A percentile compares a stretch with the other conserved stretches of the same genome.
These are phyloP conservation scores for Macrolepiota albuminosa DNA, from an alignment of 768 basidiomycete genomes.

Conservation along the genomic window DNA sequence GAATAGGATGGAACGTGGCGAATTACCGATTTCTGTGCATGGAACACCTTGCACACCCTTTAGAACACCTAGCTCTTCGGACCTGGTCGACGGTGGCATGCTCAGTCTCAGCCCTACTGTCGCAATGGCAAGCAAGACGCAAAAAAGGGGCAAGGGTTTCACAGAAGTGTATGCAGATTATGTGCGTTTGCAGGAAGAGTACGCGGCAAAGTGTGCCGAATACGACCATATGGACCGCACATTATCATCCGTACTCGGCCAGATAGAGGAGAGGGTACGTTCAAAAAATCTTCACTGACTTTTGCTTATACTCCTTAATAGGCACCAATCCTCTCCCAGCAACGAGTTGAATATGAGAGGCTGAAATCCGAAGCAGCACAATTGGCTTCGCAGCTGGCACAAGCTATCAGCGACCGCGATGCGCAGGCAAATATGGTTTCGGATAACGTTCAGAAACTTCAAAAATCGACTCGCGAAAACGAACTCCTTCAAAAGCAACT, in stretches of 20 bases:
- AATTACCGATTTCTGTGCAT: slow-evolving; percentile 54
- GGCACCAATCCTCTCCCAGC: slow-evolving; percentile 90
- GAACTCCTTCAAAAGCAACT: slow-evolving; percentile 71
- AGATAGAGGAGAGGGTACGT: slow-evolving; percentile 68
- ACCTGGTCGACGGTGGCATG: slow-evolving; percentile 48
- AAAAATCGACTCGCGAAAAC: slow-evolving; percentile 55
- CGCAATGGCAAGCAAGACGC: slow-evolving; percentile 75
- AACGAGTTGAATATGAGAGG: slow-evolving; percentile 85
- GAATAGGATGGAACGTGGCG: slow-evolving; percentile 67
- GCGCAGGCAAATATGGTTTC: slow-evolving; percentile 46
- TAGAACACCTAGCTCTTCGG: slow-evolving; percentile 33
- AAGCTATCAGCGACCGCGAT: slow-evolving; percentile 75
- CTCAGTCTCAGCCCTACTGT: slow-evolving; percentile 83
- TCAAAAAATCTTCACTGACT: slow-evolving; percentile 45
- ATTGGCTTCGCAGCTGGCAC: slow-evolving; percentile 74
- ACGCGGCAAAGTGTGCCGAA: slow-evolving; percentile 72
- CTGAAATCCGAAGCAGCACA: slow-evolving; percentile 75
- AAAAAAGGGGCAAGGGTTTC: slow-evolving; percentile 83
- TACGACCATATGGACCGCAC: slow-evolving; percentile 82
- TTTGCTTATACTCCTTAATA: slow-evolving; percentile 23
- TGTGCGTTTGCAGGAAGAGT: slow-evolving; percentile 80
- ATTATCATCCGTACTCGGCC: slow-evolving; percentile 72
- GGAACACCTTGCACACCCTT: slow-evolving; percentile 46
- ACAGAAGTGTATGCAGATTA: slow-evolving; percentile 94
- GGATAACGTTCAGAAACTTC: slow-evolving; percentile 60